Evolutionary conservation across 2,329 filamentous ascomycete genomes (phyloP).

Genomic region (Fusarium sp.): DNA sequence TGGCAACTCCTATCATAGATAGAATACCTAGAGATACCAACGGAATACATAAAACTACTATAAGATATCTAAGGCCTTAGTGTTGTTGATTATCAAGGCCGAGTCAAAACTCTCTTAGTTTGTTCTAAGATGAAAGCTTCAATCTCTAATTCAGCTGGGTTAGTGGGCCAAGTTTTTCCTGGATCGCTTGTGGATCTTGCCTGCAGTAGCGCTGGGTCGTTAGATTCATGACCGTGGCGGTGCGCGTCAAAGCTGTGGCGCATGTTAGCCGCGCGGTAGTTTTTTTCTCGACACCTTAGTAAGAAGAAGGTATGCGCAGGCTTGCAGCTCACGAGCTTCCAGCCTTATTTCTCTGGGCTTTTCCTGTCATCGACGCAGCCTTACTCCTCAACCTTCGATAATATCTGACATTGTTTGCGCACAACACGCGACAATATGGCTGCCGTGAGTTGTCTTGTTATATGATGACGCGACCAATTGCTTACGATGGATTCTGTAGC

Average conservation of each 20-base stretch:
- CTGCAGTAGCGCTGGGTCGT: background rate
- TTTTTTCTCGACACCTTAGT: slow-evolving; percentile 24
- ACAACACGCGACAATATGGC: slow-evolving; percentile 61
- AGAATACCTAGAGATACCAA: too few relatives aligned
- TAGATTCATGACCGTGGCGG: slow-evolving; percentile 31
- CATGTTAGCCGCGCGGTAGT: slow-evolving; percentile 39
- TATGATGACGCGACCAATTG: slow-evolving; percentile 11
- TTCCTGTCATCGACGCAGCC: slow-evolving; percentile 23
- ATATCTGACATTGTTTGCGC: slow-evolving; percentile 32
- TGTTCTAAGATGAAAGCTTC: too few relatives aligned
- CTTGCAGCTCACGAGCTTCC: slow-evolving; percentile 40
- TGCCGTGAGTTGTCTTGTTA: slow-evolving; percentile 62
- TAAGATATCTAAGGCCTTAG: too few relatives aligned
- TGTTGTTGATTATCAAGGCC: too few relatives aligned
- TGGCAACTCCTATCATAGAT: too few relatives aligned
- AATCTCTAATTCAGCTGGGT: too few relatives aligned
- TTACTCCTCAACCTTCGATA: slow-evolving; percentile 31
- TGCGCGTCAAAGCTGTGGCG: slow-evolving; percentile 30
- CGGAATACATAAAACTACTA: too few relatives aligned
- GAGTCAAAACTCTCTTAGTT: too few relatives aligned
- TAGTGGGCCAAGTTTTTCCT: too few relatives aligned
- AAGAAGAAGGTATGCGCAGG: slow-evolving; percentile 20
- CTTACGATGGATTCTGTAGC: slow-evolving; percentile 58
- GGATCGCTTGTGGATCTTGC: too few relatives aligned
- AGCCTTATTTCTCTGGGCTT: slow-evolving; percentile 27